Evolutionary conservation across 345 rosid species (phyloP), one percentile per base, ranked within the genome.

Genomic region (Diplotaxis tenuifolia): DNA sequence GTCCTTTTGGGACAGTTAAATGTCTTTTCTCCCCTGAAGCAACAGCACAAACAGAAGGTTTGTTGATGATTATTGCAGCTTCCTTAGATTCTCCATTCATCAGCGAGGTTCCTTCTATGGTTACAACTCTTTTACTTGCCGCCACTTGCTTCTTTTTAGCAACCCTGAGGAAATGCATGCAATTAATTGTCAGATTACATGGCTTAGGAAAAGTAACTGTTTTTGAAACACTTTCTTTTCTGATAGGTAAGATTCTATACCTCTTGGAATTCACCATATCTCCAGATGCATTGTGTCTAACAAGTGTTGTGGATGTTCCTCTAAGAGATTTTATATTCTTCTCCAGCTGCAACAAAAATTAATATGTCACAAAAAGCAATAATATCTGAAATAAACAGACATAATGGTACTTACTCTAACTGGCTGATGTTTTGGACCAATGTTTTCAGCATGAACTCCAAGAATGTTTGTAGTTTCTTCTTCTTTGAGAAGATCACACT

Each of bases 1-100:
- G 96, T 58, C 89, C 91, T 66, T 77, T 90, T 52, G 89, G 86
- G 0, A 72, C 70, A 58, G 85, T 83, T 72, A 71, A 61, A 38
- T 49, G 73, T 81, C 78, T 82, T 73, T 81, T 91, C 73, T 69
- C 77, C 10, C 72, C 74, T 67, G 84, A 79, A 28, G 79, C 45
- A 77, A 81, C 23, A 72, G 56, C 75, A 60, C 78, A 68, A 75
- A 74, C 69, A 64, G 82, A 71, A 54, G 73, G 58, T 81, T 81
- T 86, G 40, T 78, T 86, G 23, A 47, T 68, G 29, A 59, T 68
- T 23, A 56, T 75, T 50, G 76, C 47, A 9, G 57, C 72, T 82
- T 65, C 86, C 58, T 75, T 83, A 47, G 75, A 40, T 55, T 62
- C 72, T 47, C 61, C 73, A 5, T 66, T 49, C 72, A 11, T 69